These are phyloP conservation scores for Chlorella vulgaris DNA, from an alignment of 139 green algal species.

Conservation along the genomic window DNA sequence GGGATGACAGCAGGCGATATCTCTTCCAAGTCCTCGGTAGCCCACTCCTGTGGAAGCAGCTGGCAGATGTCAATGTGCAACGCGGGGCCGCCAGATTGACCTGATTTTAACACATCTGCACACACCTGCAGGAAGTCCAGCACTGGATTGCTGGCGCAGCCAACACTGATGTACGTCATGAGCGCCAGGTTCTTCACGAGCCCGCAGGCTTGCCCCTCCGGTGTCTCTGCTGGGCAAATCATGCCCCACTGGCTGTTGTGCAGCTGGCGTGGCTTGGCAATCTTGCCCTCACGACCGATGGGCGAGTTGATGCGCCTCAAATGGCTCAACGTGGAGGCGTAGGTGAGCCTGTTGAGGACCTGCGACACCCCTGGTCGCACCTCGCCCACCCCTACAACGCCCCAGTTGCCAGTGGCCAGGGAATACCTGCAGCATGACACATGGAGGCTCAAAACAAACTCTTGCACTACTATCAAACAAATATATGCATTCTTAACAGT, in stretches of 20 bases:
- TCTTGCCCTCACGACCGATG: conserved; percentile 93
- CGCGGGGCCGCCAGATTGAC: too few relatives aligned
- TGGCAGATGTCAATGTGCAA: not conserved
- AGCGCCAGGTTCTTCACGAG: conserved; percentile 99
- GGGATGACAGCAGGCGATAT: conserved; percentile 71
- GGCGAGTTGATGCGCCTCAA: conserved; percentile 97
- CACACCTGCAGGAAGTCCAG: conserved; percentile 72
- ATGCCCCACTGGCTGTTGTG: conserved; percentile 99
- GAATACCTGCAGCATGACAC: conserved; percentile 74
- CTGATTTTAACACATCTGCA: too few relatives aligned
- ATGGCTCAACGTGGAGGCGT: conserved; percentile 94
- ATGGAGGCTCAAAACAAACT: not conserved
- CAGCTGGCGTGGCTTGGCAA: conserved; percentile 97
- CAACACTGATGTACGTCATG: conserved; percentile 91
- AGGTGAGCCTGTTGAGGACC: conserved; percentile 97
- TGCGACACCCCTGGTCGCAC: conserved; percentile 86
- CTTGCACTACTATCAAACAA: too few relatives aligned
- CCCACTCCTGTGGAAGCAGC: conserved; percentile 65
- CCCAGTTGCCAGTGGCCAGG: conserved; percentile 98
- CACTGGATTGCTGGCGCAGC: conserved; percentile 68
- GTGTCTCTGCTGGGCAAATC: conserved; percentile 95
- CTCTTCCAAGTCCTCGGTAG: conserved; percentile 82
- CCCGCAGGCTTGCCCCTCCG: conserved; percentile 92
- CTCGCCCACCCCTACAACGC: conserved; percentile 79
- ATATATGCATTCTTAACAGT: too few relatives aligned